These are phyloP conservation scores for Krasilnikovozyma curviuscula DNA, from an alignment of 768 basidiomycete species.

Conservation along the genomic window DNA sequence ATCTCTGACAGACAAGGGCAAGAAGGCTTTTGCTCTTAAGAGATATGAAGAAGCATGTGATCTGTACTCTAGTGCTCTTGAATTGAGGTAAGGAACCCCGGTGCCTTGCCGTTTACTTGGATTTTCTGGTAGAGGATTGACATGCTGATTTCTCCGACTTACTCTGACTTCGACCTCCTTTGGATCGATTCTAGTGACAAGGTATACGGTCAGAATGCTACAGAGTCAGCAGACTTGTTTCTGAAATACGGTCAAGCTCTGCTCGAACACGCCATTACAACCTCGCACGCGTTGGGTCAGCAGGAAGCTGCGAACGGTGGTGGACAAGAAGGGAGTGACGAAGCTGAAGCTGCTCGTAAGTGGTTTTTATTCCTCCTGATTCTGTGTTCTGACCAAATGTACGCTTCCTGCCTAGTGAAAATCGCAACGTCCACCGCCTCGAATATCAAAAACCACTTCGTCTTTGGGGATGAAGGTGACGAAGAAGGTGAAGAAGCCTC, in stretches of 20 bases:
- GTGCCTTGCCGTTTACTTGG: constrained; percentile 13
- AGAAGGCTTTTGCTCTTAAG: constrained; percentile 52
- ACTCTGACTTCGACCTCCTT: background rate
- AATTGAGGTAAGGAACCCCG: constrained; percentile 64
- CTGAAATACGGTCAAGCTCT: constrained; percentile 83
- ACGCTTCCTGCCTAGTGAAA: background rate
- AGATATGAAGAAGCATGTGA: constrained; percentile 75
- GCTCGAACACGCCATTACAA: constrained; percentile 73
- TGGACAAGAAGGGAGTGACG: constrained; percentile 10
- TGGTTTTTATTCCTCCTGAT: background rate
- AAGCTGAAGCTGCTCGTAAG: constrained; percentile 35
- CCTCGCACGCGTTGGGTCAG: constrained; percentile 73
- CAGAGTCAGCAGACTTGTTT: constrained; percentile 69
- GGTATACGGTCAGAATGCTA: constrained; percentile 56
- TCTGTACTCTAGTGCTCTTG: constrained; percentile 63
- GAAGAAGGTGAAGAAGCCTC: constrained; percentile 11
- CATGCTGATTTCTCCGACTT: background rate
- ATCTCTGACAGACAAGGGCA: too few species aligned
- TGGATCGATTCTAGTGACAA: constrained; percentile 38
- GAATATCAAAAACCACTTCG: background rate
- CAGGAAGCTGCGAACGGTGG: constrained; percentile 37
- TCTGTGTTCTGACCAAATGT: background rate
- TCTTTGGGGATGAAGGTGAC: constrained; percentile 35
- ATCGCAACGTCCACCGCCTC: background rate
- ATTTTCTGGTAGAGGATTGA: background rate